Base-by-base conservation (phyloP, 2,329 filamentous ascomycete genomes). In the Calonectria honghensis region DNA sequence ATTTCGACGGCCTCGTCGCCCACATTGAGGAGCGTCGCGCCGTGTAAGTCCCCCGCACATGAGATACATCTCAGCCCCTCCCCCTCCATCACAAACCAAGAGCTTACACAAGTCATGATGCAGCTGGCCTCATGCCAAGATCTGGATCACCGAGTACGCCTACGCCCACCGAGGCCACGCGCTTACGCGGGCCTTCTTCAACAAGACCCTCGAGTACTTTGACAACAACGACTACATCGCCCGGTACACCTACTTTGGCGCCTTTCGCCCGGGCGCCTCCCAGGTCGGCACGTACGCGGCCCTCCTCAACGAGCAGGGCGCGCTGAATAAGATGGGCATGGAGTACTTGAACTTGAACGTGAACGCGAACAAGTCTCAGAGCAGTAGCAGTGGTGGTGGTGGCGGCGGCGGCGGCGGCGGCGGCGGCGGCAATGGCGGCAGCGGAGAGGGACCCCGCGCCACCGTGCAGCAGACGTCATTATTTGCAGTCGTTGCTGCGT, bases 91-190 rank as follows among this genome's bases (percentile, higher is more conserved):
- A 7, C 7, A 31, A n/a, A 1, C 3, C 7, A 37, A 6, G 18
- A 9, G 14, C 32, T 39, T 3, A 37, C n/a, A 32, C n/a, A n/a
- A 9, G 16, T 20, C 2, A 18, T 65, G 77, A 29, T 6, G 35
- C 63, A 91, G 90, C 29, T 93, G 91, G 83, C 92, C 91, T 11
- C 88, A 90, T 75, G 86, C 87, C 41, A 88, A 90, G 4, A 91
- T 96, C 75, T 96, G 94, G 95, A 87, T 96, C 14, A 96, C 95
- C 32, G 95, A 97, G 84, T 96, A 93, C 83, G 94, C 93, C 48
- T 89, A 89, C 70, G 86, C 91, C 71, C 84, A 93, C 75, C 87
- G 90, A 79, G 86, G 89, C 32, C 87, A 95, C 20, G 73, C 82
- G 1, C 84, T 88, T 0, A 93, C 92, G 0, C 90, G 95, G 81